phyloP scores from a whole-genome alignment of 2,329 filamentous ascomycete genomes.

The Juglanconis sp. region DNA sequence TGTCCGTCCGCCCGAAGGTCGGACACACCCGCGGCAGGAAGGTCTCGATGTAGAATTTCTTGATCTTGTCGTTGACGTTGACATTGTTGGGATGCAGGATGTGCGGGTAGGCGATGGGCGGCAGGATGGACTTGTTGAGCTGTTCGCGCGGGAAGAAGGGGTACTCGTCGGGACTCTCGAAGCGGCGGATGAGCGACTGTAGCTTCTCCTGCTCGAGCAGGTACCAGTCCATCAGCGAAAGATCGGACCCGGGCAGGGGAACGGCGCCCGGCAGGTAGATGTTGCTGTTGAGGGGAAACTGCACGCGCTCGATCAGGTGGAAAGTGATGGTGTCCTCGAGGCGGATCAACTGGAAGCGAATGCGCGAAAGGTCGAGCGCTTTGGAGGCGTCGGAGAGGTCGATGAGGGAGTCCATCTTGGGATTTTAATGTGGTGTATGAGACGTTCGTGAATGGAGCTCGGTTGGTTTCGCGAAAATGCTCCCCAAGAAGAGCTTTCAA shows the following conservation, averaged over 20 bases:
- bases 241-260: conserved; percentile 65
- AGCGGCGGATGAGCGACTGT: conserved; percentile 90
- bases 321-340: conserved; percentile 98
- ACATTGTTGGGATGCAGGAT: conserved; percentile 87
- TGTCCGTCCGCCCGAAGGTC: conserved; percentile 72
- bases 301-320: conserved; percentile 94
- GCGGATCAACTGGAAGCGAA: conserved; percentile 90
- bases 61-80: conserved; percentile 85
- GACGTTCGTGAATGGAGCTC: neutral
- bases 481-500: neutral
- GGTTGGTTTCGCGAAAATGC: neutral
- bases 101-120: conserved; percentile 79
- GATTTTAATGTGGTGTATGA: neutral
- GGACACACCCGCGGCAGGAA: conserved; percentile 82
- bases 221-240: conserved; percentile 93
- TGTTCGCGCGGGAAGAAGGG: conserved; percentile 82
- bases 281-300: conserved; percentile 86
- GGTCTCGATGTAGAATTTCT: conserved; percentile 75
- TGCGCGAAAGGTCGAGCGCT: conserved; percentile 85
- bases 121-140: conserved; percentile 77
- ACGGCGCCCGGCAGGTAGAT: conserved; percentile 85
- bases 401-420: conserved; percentile 83
- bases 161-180: conserved; percentile 94
- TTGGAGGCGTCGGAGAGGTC: conserved; percentile 81
- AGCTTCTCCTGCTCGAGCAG: conserved; percentile 84